Evolutionary conservation across 768 basidiomycete genomes (phyloP), one percentile per base, ranked within the genome.

Genomic region (Suillus ampliporus): DNA sequence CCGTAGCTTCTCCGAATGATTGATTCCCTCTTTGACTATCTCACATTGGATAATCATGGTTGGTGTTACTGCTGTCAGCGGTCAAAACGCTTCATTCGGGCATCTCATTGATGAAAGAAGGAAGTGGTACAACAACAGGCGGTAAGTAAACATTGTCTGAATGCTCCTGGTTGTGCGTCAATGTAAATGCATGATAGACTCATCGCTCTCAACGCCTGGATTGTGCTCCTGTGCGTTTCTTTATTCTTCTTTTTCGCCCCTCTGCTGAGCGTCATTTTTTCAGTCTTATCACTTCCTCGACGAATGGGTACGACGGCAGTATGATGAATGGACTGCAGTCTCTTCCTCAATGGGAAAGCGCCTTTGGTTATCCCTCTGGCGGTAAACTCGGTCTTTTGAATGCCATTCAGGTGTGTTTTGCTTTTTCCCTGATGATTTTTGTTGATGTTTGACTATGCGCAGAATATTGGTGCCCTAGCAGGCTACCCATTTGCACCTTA

Each of bases 251-350:
- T 35, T 44, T 26, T 23, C 21, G 57, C 13, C n/a, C 40, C 58
- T 48, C 61, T 66, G 38, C n/a, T 64, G 17, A 14, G 17, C 21
- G 34, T 63, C 5, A 34, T 8, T 53, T 31, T 23, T 58, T 23
- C 59, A 89, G 88, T 54, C 84, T 91, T 65, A 88, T 91, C 70
- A 91, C 89, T 13, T 90, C 89, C 28, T 89, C 88, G 15, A 89
- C 87, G 53, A 89, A 86, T 72, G 90, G 90, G 57, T 91, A 87
- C 71, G 90, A 91, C 69, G 88, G 89, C 63, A 87, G 85, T 72
- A 86, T 91, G 85, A 89, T 91, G 89, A 91, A 92, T 75, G 89
- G 88, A 72, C 79, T 93, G 46, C 91, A 93, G 74, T 84, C 84
- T 51, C 79, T 92, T 63, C 60, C 69, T 19, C 84, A 88, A 65